These are phyloP conservation scores for Paecilomyces formosus DNA, from an alignment of 2,329 filamentous ascomycete genomes.

Conservation along the genomic window DNA sequence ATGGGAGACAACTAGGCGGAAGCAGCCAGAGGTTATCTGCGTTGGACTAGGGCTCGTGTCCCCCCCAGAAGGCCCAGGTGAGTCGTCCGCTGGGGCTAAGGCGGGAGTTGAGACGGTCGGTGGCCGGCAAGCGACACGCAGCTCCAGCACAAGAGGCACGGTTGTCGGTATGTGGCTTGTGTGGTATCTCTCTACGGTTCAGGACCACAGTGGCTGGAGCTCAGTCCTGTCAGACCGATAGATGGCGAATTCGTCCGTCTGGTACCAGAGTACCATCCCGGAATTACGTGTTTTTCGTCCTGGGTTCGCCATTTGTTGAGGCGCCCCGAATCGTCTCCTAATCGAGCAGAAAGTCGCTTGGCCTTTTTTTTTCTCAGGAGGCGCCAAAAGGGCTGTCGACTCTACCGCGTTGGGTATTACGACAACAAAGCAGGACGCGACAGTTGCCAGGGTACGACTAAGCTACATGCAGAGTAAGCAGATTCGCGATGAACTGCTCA, in stretches of 20 bases:
- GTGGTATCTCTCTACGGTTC: not conserved
- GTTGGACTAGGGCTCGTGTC: not conserved
- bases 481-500: not conserved
- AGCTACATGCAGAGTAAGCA: too few relatives aligned
- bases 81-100: not conserved
- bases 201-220: conserved; percentile 3
- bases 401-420: not conserved
- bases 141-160: conserved; percentile 1
- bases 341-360: not conserved
- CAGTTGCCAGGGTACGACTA: not conserved
- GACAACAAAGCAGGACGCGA: not conserved
- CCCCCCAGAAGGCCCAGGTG: not conserved
- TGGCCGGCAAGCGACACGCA: not conserved
- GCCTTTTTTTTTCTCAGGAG: not conserved
- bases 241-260: not conserved
- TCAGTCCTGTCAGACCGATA: not conserved
- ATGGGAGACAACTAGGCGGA: conserved; percentile 2
- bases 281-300: not conserved
- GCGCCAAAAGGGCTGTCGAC: not conserved
- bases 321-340: not conserved
- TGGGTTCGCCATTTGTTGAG: not conserved
- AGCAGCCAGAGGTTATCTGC: conserved; percentile 4
- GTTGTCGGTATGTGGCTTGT: not conserved
- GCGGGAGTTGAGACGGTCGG: not conserved
- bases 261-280: not conserved